Conservation (phyloP, 106 monocot species). For the Allium sativum region DNA sequence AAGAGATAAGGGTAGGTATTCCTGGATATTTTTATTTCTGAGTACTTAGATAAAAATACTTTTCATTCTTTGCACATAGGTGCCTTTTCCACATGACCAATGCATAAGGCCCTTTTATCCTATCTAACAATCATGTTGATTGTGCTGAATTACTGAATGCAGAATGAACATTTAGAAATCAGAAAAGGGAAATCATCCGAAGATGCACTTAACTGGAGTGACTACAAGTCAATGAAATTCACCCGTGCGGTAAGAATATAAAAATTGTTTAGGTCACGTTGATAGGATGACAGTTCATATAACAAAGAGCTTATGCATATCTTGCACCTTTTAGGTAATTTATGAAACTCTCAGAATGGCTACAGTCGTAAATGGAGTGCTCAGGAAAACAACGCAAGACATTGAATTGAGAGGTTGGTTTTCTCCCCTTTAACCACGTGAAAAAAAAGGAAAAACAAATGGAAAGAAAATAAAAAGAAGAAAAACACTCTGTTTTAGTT, state of each 20-base stretch:
- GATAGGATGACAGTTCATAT: not conserved
- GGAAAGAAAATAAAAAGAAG: too few relatives aligned
- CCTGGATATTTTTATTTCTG: not conserved
- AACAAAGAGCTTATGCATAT: not conserved
- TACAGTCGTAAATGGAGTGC: constrained; percentile 82
- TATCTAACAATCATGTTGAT: too few relatives aligned
- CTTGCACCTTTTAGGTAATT: constrained; percentile 52
- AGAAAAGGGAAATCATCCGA: constrained; percentile 49
- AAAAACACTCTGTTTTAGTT: too few relatives aligned
- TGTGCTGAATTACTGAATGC: constrained; percentile 5
- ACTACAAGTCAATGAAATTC: constrained; percentile 87
- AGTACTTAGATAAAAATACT: not conserved
- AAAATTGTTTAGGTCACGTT: not conserved
- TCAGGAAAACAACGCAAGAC: constrained; percentile 86
- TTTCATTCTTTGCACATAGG: too few relatives aligned
- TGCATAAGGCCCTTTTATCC: too few relatives aligned
- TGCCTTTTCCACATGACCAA: too few relatives aligned
- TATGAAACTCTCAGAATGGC: constrained; percentile 79
- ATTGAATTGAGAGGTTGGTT: constrained; percentile 72
- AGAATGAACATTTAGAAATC: constrained; percentile 80
- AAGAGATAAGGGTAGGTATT: constrained; percentile 64
- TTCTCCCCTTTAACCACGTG: too few relatives aligned
- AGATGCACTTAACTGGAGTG: constrained; percentile 69
- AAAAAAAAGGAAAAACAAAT: too few relatives aligned
- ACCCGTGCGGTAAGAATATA: constrained; percentile 63